phyloP scores from a whole-genome alignment of 495 filamentous ascomycete genomes.

The Glonium stellatum region DNA sequence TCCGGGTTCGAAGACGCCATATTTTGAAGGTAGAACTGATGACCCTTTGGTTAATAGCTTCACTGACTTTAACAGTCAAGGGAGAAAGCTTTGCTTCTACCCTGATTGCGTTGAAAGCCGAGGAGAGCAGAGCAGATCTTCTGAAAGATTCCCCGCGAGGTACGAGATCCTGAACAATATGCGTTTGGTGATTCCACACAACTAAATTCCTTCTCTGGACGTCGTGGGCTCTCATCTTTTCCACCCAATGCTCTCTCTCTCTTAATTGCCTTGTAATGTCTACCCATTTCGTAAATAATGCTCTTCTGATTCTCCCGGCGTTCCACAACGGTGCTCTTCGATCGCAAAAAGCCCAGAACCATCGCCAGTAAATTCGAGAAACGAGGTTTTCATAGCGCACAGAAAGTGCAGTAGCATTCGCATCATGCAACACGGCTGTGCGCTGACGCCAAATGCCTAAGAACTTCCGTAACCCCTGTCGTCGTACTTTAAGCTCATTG shows the following conservation, averaged over 20 bases:
- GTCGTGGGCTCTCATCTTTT: slow-evolving; percentile 6
- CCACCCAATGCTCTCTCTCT: slow-evolving; percentile 16
- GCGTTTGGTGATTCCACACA: slow-evolving; percentile 6
- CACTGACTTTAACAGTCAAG: slow-evolving; percentile 40
- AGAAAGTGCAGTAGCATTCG: slow-evolving; percentile 40
- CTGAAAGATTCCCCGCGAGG: slow-evolving; percentile 15
- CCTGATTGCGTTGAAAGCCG: slow-evolving; percentile 8
- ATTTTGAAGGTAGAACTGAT: slow-evolving; percentile 43
- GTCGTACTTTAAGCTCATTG: slow-evolving; percentile 60
- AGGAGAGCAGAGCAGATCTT: slow-evolving; percentile 9
- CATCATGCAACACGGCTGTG: slow-evolving; percentile 31
- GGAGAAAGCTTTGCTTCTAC: slow-evolving; percentile 26
- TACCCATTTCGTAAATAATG: slow-evolving; percentile 20
- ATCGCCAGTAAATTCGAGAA: slow-evolving; percentile 46
- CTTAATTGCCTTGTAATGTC: slow-evolving; percentile 13
- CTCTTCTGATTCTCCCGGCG: slow-evolving; percentile 17
- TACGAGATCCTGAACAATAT: neutral
- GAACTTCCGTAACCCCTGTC: slow-evolving; percentile 53
- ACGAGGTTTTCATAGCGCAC: slow-evolving; percentile 42
- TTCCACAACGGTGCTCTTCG: slow-evolving; percentile 47
- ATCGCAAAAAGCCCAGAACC: slow-evolving; percentile 52
- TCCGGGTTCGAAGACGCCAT: slow-evolving; percentile 47
- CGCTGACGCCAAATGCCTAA: slow-evolving; percentile 51
- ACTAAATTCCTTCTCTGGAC: slow-evolving; percentile 9
- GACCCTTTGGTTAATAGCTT: slow-evolving; percentile 45